Conservation (phyloP, 176 grass and related monocot species). For the Alloteropsis semialata region DNA sequence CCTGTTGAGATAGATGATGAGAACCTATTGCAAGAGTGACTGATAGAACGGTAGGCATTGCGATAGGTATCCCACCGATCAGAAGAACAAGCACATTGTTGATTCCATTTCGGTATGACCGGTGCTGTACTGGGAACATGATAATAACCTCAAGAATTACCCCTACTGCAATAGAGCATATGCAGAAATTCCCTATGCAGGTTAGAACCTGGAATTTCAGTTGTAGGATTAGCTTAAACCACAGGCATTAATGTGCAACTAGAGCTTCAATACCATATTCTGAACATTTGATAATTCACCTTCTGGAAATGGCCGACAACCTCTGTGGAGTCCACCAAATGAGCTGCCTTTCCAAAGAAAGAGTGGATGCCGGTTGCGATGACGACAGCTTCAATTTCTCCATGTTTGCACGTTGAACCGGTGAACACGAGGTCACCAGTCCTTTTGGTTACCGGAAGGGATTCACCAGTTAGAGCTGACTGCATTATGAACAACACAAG, state of each 20-base stretch:
- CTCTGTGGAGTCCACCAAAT: slow-evolving; percentile 78
- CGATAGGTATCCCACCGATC: slow-evolving; percentile 85
- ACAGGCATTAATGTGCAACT: neutral
- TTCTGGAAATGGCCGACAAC: slow-evolving; percentile 82
- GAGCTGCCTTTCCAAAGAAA: slow-evolving; percentile 76
- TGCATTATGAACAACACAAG: slow-evolving; percentile 28
- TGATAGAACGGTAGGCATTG: slow-evolving; percentile 85
- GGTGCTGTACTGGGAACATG: slow-evolving; percentile 77
- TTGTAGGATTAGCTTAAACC: neutral
- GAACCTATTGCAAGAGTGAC: slow-evolving; percentile 89
- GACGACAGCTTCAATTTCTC: slow-evolving; percentile 71
- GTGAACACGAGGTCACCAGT: slow-evolving; percentile 60
- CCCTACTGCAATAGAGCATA: slow-evolving; percentile 76
- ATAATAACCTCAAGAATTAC: slow-evolving; percentile 77
- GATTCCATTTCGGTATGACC: slow-evolving; percentile 68
- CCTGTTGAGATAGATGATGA: slow-evolving; percentile 77
- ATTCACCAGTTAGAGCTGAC: slow-evolving; percentile 82
- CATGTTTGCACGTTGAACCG: slow-evolving; percentile 82
- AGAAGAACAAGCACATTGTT: slow-evolving; percentile 90
- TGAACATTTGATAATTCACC: slow-evolving; percentile 35
- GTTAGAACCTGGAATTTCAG: slow-evolving; percentile 66
- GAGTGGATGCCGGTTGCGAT: slow-evolving; percentile 61
- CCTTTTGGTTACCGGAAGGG: slow-evolving; percentile 68
- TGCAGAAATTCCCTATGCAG: slow-evolving; percentile 88
- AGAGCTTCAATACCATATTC: neutral